phyloP scores from a whole-genome alignment of 108 stramenopile species.

The Discostella stelligeroides region DNA sequence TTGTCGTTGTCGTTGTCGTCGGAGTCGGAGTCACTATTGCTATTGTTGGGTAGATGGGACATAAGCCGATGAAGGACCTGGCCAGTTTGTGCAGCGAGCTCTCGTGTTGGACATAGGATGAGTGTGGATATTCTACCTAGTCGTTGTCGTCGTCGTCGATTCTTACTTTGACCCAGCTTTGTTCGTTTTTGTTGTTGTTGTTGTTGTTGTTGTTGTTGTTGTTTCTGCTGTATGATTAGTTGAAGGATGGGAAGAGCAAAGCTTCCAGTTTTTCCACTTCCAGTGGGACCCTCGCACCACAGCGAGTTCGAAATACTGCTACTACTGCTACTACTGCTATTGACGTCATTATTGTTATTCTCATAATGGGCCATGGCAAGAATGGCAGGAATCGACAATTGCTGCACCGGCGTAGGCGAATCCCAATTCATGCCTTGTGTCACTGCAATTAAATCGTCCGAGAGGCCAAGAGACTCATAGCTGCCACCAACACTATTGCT shows the following conservation, averaged over 20 bases:
- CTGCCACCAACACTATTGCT: background rate
- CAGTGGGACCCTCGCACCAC: constrained; percentile 76
- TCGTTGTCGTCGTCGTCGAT: background rate
- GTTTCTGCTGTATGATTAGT: constrained; percentile 42
- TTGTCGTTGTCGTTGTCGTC: constrained; percentile 6
- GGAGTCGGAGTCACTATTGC: no score
- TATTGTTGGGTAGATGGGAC: constrained; percentile 39
- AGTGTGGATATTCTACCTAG: constrained; percentile 51
- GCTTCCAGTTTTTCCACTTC: constrained; percentile 87
- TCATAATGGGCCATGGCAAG: constrained; percentile 37
- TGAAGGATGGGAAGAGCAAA: constrained; percentile 91
- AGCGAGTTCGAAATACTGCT: constrained; percentile 20
- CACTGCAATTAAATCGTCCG: constrained; percentile 20
- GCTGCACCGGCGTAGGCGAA: constrained; percentile 69
- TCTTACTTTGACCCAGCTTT: constrained; percentile 20
- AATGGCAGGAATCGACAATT: constrained; percentile 70
- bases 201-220: constrained; percentile 15
- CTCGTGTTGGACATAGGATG: constrained; percentile 92
- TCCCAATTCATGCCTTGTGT: constrained; percentile 52
- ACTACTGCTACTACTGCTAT: background rate
- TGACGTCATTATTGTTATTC: background rate
- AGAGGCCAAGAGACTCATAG: constrained; percentile 39
- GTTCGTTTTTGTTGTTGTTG: constrained; percentile 2
- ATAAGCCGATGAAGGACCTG: constrained; percentile 53
- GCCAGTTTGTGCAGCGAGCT: constrained; percentile 90